Evolutionary conservation across 2,329 filamentous ascomycete genomes (phyloP).

Genomic region (Aspergillus novofumigatus): DNA sequence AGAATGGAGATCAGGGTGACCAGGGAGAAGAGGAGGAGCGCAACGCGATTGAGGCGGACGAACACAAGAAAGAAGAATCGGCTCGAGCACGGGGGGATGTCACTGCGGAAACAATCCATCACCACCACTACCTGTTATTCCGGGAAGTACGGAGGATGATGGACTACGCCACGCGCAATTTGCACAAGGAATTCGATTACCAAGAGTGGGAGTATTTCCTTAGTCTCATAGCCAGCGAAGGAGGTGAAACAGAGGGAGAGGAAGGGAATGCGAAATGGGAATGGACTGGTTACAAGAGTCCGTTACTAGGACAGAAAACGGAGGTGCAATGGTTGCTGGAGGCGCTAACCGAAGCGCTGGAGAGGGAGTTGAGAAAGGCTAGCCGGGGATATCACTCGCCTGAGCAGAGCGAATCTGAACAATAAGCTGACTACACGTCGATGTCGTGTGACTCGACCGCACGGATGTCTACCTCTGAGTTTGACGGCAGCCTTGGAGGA

Average conservation of each 20-base stretch:
- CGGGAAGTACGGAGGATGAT: constrained; percentile 39
- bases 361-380: constrained; percentile 33
- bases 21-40: constrained; percentile 1
- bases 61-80: constrained; percentile 38
- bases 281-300: constrained; percentile 38
- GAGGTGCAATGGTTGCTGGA: constrained; percentile 44
- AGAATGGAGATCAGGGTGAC: background rate
- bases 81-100: constrained; percentile 42
- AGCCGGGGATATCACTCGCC: constrained; percentile 15
- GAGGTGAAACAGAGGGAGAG: constrained; percentile 14
- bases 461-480: background rate
- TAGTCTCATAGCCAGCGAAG: constrained; percentile 44
- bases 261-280: constrained; percentile 28
- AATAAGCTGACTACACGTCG: background rate
- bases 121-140: constrained; percentile 42
- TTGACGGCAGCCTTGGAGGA: background rate
- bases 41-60: constrained; percentile 41
- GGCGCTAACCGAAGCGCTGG: constrained; percentile 35
- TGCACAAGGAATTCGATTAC: constrained; percentile 36
- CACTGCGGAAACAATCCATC: constrained; percentile 46
- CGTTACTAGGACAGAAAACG: constrained; percentile 38
- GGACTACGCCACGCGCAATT: constrained; percentile 27
- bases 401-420: background rate
- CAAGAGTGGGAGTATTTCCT: constrained; percentile 49
- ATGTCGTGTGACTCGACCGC: too few species aligned